Percentiles rank a stretch among this genome's conserved stretches.
Conservation (phyloP, 2,329 filamentous ascomycete genomes). For the Cladosporium austrohemisphaericum region DNA sequence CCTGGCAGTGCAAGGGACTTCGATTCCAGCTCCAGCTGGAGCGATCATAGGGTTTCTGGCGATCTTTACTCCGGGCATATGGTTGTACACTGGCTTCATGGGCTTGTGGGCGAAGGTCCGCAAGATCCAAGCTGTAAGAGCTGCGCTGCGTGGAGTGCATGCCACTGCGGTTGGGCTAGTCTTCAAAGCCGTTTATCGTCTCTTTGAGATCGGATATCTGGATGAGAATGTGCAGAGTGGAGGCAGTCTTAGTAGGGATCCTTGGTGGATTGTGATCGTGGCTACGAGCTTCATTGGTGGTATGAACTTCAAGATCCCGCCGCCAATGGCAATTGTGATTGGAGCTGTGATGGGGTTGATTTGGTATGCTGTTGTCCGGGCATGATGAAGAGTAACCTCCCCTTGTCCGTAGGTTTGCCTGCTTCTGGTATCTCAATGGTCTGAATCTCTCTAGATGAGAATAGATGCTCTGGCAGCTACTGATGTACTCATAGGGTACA, state of each 20-base stretch:
- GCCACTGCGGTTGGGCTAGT: slow-evolving; percentile 43
- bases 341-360: slow-evolving; percentile 38
- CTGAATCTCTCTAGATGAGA: too few species aligned
- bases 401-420: too few species aligned
- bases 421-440: too few species aligned
- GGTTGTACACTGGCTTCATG: slow-evolving; percentile 36
- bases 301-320: slow-evolving; percentile 38
- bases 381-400: too few species aligned
- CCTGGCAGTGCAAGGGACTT: slow-evolving; percentile 32
- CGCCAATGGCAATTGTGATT: slow-evolving; percentile 37
- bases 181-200: slow-evolving; percentile 43
- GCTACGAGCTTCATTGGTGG: slow-evolving; percentile 39
- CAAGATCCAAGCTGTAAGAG: slow-evolving; percentile 33
- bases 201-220: slow-evolving; percentile 44
- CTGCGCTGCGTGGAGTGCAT: slow-evolving; percentile 40
- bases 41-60: slow-evolving; percentile 27
- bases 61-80: slow-evolving; percentile 41
- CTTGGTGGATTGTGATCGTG: slow-evolving; percentile 45
- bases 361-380: slow-evolving; percentile 34
- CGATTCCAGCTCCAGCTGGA: slow-evolving; percentile 33
- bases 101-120: slow-evolving; percentile 38
- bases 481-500: too few species aligned
- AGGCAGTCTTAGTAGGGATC: slow-evolving; percentile 36
- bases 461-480: too few species aligned
- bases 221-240: slow-evolving; percentile 35